A percentile compares a stretch with the other conserved stretches of the same genome.
phyloP scores from a whole-genome alignment of 495 filamentous ascomycete species.

The Cercophora samala region DNA sequence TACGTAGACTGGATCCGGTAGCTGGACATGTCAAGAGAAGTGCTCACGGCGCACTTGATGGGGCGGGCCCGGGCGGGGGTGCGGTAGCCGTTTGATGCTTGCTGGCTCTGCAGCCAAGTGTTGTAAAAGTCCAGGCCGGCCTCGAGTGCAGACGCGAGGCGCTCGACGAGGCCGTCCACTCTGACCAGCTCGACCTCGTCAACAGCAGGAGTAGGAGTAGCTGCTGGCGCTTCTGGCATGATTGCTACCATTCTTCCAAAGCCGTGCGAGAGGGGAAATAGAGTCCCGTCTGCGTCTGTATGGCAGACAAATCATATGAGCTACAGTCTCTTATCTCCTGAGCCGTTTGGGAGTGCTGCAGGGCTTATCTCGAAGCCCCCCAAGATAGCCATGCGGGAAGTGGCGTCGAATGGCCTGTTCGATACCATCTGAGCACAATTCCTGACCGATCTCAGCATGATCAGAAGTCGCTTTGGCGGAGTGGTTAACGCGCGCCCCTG shows the following conservation, averaged over 20 bases:
- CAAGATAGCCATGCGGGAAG: not conserved
- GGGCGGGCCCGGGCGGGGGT: slow-evolving; percentile 6
- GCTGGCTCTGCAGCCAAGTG: slow-evolving; percentile 33
- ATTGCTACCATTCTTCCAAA: not conserved
- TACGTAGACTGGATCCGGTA: slow-evolving; percentile 36
- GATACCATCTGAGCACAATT: not conserved
- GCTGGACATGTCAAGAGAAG: slow-evolving; percentile 35
- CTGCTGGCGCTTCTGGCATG: not conserved
- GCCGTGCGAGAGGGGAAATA: not conserved
- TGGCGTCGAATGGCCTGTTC: not conserved
- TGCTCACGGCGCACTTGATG: slow-evolving; percentile 32
- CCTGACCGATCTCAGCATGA: not conserved
- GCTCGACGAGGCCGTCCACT: slow-evolving; percentile 33
- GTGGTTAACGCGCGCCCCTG: slow-evolving; percentile 30
- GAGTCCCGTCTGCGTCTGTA: no score
- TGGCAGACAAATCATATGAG: not conserved
- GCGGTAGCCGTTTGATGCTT: slow-evolving; percentile 20
- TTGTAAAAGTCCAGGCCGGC: slow-evolving; percentile 36
- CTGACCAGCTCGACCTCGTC: slow-evolving; percentile 23
- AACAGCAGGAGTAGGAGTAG: not conserved
- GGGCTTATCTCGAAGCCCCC: not conserved
- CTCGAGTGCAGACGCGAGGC: slow-evolving; percentile 32
- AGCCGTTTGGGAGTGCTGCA: not conserved
- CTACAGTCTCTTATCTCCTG: not conserved
- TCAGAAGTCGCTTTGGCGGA: slow-evolving; percentile 22